Evolutionary conservation across 805 yeast species (phyloP), one percentile per base, ranked within the genome.

Genomic region (Blastobotrys parvus): DNA sequence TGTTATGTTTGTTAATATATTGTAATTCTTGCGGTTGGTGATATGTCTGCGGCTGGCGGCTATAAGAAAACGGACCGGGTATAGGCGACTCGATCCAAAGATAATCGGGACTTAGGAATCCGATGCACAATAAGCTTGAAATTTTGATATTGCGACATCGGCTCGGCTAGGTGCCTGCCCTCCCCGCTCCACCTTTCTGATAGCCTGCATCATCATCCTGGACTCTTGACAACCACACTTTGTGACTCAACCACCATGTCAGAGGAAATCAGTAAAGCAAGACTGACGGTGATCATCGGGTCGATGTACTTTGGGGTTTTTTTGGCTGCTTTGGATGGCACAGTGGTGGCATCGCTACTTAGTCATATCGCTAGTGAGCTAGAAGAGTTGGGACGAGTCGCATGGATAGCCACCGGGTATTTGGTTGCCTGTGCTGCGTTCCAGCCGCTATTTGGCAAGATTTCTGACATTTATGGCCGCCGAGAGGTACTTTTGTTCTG

Each of bases 401-500:
- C 78, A 2, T 82, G 90, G 89, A 80, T 82, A 2, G 87, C 88
- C 3, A 77, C 88, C 0, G 74, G 84, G 1, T 78, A 80, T 43
- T 64, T 84, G 25, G 62, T 84, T 22, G 79, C 89, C 1, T 77
- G 76, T 47, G 74, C 85, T 3, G 83, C 84, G 1, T 80, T 81
- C 58, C 89, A 82, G 60, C 89, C 87, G 0, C 57, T 83, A 20
- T 80, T 77, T 44, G 92, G 90, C 3, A 74, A 80, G 45, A 63
- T 82, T 25, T 73, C 82, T 35, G 90, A 84, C 50, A 73, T 83
- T 18, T 57, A 59, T 52, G 64, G 68, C 39, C 53, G 74, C 31
- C 58, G 60, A 56, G 49, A 53, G 35, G 65, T 73, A 7, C 52
- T 73, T 37, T 45, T 72, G 23, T 55, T 64, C 22, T 71, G 75